Conservation (phyloP, 2,329 filamentous ascomycete species). For the Alternaria sp. region DNA sequence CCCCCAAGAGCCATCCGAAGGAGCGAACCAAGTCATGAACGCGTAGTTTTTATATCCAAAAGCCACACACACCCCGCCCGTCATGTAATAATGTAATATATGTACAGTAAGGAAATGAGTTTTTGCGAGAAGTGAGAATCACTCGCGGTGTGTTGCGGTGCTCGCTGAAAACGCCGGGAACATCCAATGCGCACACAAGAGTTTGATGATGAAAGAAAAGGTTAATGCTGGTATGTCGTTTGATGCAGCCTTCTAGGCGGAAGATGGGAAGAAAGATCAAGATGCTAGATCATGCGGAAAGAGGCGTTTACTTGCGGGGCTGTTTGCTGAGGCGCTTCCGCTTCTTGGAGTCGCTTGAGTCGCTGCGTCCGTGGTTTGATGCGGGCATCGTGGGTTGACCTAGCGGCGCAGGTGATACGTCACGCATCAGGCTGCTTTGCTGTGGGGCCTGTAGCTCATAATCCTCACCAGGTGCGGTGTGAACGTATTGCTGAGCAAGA, state of each 20-base stretch:
- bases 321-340: slow-evolving; percentile 47
- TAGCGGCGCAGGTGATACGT: slow-evolving; percentile 42
- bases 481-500: slow-evolving; percentile 52
- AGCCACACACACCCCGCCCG: background rate
- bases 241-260: background rate
- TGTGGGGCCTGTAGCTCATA: slow-evolving; percentile 48
- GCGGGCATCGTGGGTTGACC: slow-evolving; percentile 12
- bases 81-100: slow-evolving; percentile 13
- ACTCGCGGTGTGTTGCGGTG: slow-evolving; percentile 1
- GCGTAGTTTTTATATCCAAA: background rate
- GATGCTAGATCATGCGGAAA: background rate
- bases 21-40: slow-evolving; percentile 22
- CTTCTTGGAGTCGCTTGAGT: slow-evolving; percentile 44
- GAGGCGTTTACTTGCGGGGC: slow-evolving; percentile 29
- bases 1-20: too few species aligned
- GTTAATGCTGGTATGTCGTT: background rate
- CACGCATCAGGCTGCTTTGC: slow-evolving; percentile 41
- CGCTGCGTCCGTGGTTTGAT: slow-evolving; percentile 36
- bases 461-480: slow-evolving; percentile 40
- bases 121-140: background rate
- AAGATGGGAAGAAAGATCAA: slow-evolving; percentile 6
- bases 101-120: slow-evolving; percentile 17
- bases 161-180: slow-evolving; percentile 3
- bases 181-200: slow-evolving; percentile 5
- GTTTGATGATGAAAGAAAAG: background rate